These are phyloP conservation scores for Herpotrichia juniperi DNA, from an alignment of 2,329 filamentous ascomycete genomes.

Conservation along the genomic window DNA sequence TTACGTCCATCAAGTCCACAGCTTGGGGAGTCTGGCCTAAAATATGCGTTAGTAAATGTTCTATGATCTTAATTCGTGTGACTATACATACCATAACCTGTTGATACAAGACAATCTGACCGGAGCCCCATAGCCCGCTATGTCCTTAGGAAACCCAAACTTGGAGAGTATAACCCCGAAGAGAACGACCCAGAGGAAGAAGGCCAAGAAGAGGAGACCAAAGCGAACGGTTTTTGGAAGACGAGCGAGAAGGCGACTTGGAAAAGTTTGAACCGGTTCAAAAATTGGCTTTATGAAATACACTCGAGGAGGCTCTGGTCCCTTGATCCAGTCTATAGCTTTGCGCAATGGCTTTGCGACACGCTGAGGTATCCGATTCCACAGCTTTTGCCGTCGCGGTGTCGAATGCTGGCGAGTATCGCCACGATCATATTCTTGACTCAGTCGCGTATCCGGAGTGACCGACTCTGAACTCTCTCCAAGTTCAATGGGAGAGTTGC, in stretches of 20 bases:
- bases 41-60: constrained; percentile 18
- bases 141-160: constrained; percentile 61
- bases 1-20: constrained; percentile 62
- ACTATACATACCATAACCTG: constrained; percentile 65
- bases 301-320: constrained; percentile 50
- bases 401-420: constrained; percentile 1
- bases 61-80: constrained; percentile 30
- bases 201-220: constrained; percentile 62
- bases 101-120: constrained; percentile 69
- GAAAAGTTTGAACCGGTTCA: constrained; percentile 69
- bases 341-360: constrained; percentile 15
- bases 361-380: constrained; percentile 20
- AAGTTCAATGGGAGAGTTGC: neutral
- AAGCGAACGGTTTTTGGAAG: constrained; percentile 63
- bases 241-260: constrained; percentile 64
- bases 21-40: constrained; percentile 31
- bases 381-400: constrained; percentile 13
- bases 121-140: constrained; percentile 73
- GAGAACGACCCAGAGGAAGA: constrained; percentile 69
- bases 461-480: constrained; percentile 1
- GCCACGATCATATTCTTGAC: neutral
- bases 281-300: constrained; percentile 60
- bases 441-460: neutral
- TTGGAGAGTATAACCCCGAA: constrained; percentile 72
- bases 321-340: constrained; percentile 47